Base-by-base conservation (phyloP, 1,284 basidiomycete genomes). In the Rhizopogon parksii region DNA sequence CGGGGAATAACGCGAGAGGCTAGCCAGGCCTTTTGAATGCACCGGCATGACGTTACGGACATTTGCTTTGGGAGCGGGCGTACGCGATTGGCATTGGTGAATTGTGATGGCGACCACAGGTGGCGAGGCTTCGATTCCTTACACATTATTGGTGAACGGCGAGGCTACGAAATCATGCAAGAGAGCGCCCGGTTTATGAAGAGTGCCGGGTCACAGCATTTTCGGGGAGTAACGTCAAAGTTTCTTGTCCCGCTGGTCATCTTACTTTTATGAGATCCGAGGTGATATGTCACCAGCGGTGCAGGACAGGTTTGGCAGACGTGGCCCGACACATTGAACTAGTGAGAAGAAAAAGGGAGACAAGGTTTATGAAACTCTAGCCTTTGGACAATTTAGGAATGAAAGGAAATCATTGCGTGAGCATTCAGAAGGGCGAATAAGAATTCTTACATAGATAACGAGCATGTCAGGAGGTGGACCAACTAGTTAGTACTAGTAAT, bases 21-120 rank as follows among this genome's bases (percentile, higher is more conserved):
- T 12, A 82, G 64, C 86, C 85, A 88, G 25, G 74, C 73, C 40
- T 80, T 75, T 53, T 80, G 61, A 24, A 83, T 36, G 75, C 66
- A 34, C 72, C 65, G 47, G 68, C 59, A 53, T 62, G 64, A 47
- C 15, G 53, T 46, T 50, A 57, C 40, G 9, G 55, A 47, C 9
- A 57, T 14, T 2, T 52, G 32, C 25, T 55, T 61, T 47, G 37
- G 36, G 27, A 40, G 36, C 36, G 53, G 50, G 45, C 55, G 59
- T 36, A 40, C 56, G 46, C 59, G 50, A 49, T 54, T 39, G 34
- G 56, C 30, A 30, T n/a, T 39, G 57, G 57, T 60, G 21, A 54
- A 40, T 45, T 60, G 60, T 32, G 57, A 56, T 39, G 62, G 21
- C 1, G 21, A 59, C 39, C 65, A 57, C 6, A 55, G 53, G 2